Conservation (phyloP, 179 eudicot species). For the Nepenthes alata region DNA sequence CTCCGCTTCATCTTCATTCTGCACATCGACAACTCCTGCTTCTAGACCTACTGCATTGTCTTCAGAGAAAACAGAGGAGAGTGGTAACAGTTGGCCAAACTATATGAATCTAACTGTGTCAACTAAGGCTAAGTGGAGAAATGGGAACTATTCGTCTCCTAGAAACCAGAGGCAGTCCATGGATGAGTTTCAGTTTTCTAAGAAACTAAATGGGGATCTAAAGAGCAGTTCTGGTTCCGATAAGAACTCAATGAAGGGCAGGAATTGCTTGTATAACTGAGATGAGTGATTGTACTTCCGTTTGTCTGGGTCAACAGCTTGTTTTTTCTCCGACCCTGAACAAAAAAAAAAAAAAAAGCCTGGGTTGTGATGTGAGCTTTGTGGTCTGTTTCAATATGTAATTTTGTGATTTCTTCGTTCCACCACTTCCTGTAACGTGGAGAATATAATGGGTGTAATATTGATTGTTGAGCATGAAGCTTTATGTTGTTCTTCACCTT, state of each 20-base stretch:
- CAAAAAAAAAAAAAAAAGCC: too few species aligned
- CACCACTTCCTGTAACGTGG: too few species aligned
- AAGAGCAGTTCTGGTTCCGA: slow-evolving; percentile 27
- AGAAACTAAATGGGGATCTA: slow-evolving; percentile 39
- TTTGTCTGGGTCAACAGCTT: slow-evolving; percentile 57
- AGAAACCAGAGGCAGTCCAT: slow-evolving; percentile 57
- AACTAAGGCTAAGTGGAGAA: slow-evolving; percentile 57
- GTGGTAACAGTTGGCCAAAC: slow-evolving; percentile 39
- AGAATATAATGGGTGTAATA: too few species aligned
- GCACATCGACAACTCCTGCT: slow-evolving; percentile 65
- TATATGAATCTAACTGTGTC: slow-evolving; percentile 82
- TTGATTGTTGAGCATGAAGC: too few species aligned
- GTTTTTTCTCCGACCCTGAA: slow-evolving; percentile 31
- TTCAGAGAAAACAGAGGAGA: slow-evolving; percentile 33
- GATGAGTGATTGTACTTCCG: slow-evolving; percentile 4
- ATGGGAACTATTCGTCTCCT: slow-evolving; percentile 13
- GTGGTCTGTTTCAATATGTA: too few species aligned
- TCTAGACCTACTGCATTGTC: slow-evolving; percentile 39
- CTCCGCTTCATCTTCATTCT: slow-evolving; percentile 68
- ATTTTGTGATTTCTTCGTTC: too few species aligned
- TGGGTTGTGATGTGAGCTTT: too few species aligned
- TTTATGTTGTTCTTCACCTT: too few species aligned
- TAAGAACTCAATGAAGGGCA: slow-evolving; percentile 27
- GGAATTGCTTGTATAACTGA: slow-evolving; percentile 23
- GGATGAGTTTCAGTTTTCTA: slow-evolving; percentile 86